A percentile compares a stretch with the other conserved stretches of the same genome.
phyloP scores from a whole-genome alignment of 805 yeast species.

The Kregervanrija pseudodelftensis region DNA sequence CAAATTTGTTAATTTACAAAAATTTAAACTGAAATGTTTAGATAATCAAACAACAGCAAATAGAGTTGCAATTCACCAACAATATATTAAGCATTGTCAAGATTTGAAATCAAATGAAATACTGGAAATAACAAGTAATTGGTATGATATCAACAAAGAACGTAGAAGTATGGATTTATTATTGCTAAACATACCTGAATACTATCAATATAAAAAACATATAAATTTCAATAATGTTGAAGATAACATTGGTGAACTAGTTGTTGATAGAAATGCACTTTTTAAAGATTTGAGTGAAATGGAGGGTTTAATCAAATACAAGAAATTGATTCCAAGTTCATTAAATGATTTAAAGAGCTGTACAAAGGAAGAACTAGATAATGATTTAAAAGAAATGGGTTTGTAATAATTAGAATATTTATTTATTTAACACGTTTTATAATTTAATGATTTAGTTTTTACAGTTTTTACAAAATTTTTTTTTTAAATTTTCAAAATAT shows the following conservation, averaged over 20 bases:
- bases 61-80: conserved; percentile 78
- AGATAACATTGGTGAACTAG: conserved; percentile 35
- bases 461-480: no score
- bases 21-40: conserved; percentile 69
- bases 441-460: not conserved
- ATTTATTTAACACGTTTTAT: not conserved
- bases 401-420: conserved; percentile 3
- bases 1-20: conserved; percentile 32
- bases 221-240: conserved; percentile 20
- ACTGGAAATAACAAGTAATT: conserved; percentile 66
- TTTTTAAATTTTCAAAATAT: not conserved
- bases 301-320: conserved; percentile 53
- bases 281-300: conserved; percentile 66
- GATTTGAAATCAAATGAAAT: conserved; percentile 63
- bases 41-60: conserved; percentile 74
- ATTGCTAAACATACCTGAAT: conserved; percentile 45
- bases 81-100: conserved; percentile 58
- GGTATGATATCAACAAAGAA: conserved; percentile 91
- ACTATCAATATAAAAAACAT: conserved; percentile 26
- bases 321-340: conserved; percentile 66
- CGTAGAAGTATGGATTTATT: conserved; percentile 71
- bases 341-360: conserved; percentile 58
- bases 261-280: conserved; percentile 58
- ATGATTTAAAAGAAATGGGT: conserved; percentile 68
- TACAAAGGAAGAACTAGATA: conserved; percentile 61